These are phyloP conservation scores for Aspergillus sclerotioniger DNA, from an alignment of 495 filamentous ascomycete species.

Conservation along the genomic window DNA sequence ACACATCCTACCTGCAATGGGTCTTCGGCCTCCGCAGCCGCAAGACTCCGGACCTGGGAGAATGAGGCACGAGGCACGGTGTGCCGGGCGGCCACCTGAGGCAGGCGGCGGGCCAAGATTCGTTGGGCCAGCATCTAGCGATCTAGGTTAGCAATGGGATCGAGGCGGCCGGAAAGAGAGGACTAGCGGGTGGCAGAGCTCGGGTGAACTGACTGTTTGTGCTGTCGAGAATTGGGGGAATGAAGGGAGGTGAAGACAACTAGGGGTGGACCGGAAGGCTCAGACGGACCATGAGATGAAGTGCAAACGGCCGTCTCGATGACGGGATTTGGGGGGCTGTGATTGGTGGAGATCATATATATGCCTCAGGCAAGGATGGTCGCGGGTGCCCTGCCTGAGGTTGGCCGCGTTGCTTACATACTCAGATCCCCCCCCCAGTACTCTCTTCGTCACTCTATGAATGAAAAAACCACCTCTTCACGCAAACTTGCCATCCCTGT, in stretches of 20 bases:
- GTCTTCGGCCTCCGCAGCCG: slow-evolving; percentile 65
- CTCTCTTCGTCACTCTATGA: slow-evolving; percentile 29
- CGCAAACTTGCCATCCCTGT: slow-evolving; percentile 33
- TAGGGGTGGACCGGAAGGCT: slow-evolving; percentile 16
- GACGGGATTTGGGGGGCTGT: slow-evolving; percentile 30
- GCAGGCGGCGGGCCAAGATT: slow-evolving; percentile 50
- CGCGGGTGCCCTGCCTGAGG: slow-evolving; percentile 6
- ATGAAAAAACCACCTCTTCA: slow-evolving; percentile 48
- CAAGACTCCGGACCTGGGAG: slow-evolving; percentile 50
- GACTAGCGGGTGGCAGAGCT: background rate
- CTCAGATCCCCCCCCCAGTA: slow-evolving; percentile 17
- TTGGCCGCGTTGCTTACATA: slow-evolving; percentile 27
- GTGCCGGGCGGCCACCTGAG: slow-evolving; percentile 44
- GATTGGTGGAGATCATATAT: slow-evolving; percentile 27
- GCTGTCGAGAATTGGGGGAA: slow-evolving; percentile 31
- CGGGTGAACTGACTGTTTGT: slow-evolving; percentile 22
- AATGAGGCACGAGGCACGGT: slow-evolving; percentile 53
- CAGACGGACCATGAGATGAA: slow-evolving; percentile 24
- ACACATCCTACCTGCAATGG: slow-evolving; percentile 67
- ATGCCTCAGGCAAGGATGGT: slow-evolving; percentile 18
- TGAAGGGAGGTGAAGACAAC: slow-evolving; percentile 8
- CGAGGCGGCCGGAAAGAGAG: background rate
- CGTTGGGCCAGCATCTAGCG: slow-evolving; percentile 66
- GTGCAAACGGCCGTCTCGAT: slow-evolving; percentile 25
- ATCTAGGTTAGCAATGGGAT: slow-evolving; percentile 16